These are phyloP conservation scores for Penicillium frequentans DNA, from an alignment of 2,329 filamentous ascomycete species.

Conservation along the genomic window DNA sequence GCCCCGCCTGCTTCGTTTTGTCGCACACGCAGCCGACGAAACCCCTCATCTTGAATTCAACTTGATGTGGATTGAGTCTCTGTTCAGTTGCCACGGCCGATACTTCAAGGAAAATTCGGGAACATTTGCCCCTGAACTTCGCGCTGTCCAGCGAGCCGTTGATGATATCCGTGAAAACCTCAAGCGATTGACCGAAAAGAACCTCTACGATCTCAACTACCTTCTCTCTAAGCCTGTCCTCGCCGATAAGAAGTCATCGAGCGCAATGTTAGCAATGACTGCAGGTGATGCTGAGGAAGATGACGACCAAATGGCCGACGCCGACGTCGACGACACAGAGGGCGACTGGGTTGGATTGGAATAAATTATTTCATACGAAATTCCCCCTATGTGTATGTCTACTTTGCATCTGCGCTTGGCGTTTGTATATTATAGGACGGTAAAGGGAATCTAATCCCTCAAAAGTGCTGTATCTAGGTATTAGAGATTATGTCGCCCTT, in stretches of 20 bases:
- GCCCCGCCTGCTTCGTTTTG: conserved; percentile 77
- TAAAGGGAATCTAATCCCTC: not conserved
- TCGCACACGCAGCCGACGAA: conserved; percentile 83
- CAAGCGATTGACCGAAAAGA: conserved; percentile 79
- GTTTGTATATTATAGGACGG: conserved; percentile 18
- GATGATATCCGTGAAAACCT: conserved; percentile 79
- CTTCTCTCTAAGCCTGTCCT: conserved; percentile 58
- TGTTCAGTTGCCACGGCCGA: conserved; percentile 77
- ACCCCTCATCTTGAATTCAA: conserved; percentile 95
- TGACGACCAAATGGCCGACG: conserved; percentile 32
- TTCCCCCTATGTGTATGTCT: conserved; percentile 12
- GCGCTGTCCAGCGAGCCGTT: conserved; percentile 78
- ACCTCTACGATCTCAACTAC: conserved; percentile 86
- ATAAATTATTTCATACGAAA: conserved; percentile 23
- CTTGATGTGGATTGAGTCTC: conserved; percentile 82
- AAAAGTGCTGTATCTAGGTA: conserved; percentile 1
- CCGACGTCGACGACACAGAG: conserved; percentile 46
- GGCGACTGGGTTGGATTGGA: conserved; percentile 58
- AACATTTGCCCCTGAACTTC: conserved; percentile 79
- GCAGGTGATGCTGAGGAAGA: conserved; percentile 21
- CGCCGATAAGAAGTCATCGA: conserved; percentile 28
- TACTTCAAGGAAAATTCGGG: conserved; percentile 80
- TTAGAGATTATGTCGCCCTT: not conserved
- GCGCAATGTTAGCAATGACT: conserved; percentile 33
- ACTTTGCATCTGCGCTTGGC: conserved; percentile 31